Base-by-base conservation (phyloP, 345 rosid genomes). In the Eucalyptus leucophloia region DNA sequence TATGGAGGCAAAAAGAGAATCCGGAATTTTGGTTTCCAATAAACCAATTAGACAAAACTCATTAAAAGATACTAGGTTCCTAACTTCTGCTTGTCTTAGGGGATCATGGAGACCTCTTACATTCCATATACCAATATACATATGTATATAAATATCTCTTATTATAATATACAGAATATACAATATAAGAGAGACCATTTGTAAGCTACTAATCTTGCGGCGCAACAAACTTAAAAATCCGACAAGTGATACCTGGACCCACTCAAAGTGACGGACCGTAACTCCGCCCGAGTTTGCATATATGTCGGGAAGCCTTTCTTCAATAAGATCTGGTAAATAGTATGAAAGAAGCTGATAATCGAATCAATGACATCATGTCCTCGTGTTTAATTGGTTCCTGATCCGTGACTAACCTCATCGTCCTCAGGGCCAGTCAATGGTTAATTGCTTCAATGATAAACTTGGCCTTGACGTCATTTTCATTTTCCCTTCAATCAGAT, bases 251-350 rank as follows among this genome's bases (percentile, higher is more conserved):
- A 96, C 99, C 97, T 96, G 97, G 91, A 97, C 99, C 99, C 98
- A 98, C 92, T 98, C 99, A 53, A 98, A 98, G 97, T 98, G 95
- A 89, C 96, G 95, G 65, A 98, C 98, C 14, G 99, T 96, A 42
- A 97, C 99, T 91, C 99, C 97, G 88, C 98, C 99, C 3, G 97
- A 95, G 93, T 98, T 98, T 34, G 99, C 97, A 91, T 95, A 96
- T 88, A 97, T 95, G 90, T 98, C 99, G 47, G 99, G 99, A 44
- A 98, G 99, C 99, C 96, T 94, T 95, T 96, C 97, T 96, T 95
- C n/a, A 91, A 91, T 91, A 97, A 89, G 9, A 98, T 98, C 98
- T 96, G 94, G 34, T 13, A 62, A 30, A 28, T 13, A 30, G 69
- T 62, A 62, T 7, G 12, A 62, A 28, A 62, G 69, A 62, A 62